phyloP scores from a whole-genome alignment of 768 basidiomycete species.

The Boletus vinaceobasis region DNA sequence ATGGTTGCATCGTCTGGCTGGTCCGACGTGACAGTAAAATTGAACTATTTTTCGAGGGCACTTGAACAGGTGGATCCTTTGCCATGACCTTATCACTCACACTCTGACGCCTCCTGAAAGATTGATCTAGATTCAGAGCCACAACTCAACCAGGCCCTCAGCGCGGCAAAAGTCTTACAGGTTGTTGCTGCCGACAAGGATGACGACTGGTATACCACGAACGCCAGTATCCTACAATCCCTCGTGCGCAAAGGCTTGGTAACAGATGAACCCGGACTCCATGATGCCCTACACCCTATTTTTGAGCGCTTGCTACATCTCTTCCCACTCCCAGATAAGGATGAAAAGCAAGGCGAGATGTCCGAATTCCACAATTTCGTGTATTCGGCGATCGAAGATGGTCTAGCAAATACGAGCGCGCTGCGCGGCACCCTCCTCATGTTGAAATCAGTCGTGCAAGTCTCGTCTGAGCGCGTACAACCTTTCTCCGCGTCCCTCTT shows the following conservation, averaged over 20 bases:
- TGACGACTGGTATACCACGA: constrained; percentile 74
- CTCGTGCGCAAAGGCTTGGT: constrained; percentile 85
- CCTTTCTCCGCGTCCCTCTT: constrained; percentile 70
- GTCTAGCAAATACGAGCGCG: constrained; percentile 66
- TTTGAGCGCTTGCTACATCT: constrained; percentile 76
- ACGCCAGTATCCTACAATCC: constrained; percentile 71
- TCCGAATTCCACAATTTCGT: constrained; percentile 78
- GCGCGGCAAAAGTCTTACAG: constrained; percentile 84
- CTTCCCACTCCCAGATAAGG: constrained; percentile 76
- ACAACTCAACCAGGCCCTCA: constrained; percentile 64
- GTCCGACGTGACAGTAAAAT: constrained; percentile 87
- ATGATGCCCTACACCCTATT: constrained; percentile 78
- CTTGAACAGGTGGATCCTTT: constrained; percentile 62
- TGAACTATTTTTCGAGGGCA: constrained; percentile 83
- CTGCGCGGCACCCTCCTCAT: constrained; percentile 82
- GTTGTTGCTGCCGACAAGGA: constrained; percentile 81
- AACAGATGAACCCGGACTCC: constrained; percentile 73
- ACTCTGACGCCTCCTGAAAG: constrained; percentile 36
- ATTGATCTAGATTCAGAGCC: constrained; percentile 69
- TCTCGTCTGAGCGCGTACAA: constrained; percentile 81
- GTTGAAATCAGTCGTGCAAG: constrained; percentile 79
- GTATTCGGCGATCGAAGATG: constrained; percentile 71
- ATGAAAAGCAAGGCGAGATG: constrained; percentile 66
- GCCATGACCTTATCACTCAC: background rate
- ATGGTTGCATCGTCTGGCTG: constrained; percentile 84